Evolutionary conservation across 176 grass and related monocot genomes (phyloP), one percentile per base, ranked within the genome.

Genomic region (Eleusine indica): DNA sequence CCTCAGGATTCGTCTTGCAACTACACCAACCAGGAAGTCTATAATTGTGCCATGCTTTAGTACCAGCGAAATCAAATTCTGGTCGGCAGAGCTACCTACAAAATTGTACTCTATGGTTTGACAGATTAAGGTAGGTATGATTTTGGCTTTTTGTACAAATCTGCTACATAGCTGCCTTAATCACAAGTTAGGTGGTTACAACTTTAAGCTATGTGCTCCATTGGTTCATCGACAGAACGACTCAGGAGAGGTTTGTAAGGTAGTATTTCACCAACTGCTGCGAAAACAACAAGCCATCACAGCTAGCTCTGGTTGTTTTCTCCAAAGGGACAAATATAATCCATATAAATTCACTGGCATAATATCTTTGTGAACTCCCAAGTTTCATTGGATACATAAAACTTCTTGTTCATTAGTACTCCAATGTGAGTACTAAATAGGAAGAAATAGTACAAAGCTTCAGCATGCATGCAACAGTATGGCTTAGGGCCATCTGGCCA

Each of bases 101-200:
- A 84, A 70, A 70, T 12, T 75, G 19, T 21, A 63, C 32, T 35
- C 40, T 66, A 62, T 60, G 51, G 39, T 15, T 68, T 48, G 40
- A 15, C 35, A 85, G 22, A 64, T 14, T 30, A 56, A 39, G 25
- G 53, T 21, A 52, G 43, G 58, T 71, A 38, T 66, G 47, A 8
- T 72, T 76, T 84, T 15, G 17, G n/a, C 61, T 62, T 53, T 43
- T 42, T 9, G 40, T 63, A 69, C 62, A 61, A 52, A 68, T 49
- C n/a, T 14, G 21, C 51, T 29, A 22, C 49, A 48, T 74, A 29
- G 60, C 28, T 19, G 38, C 58, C 38, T 74, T 28, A 60, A 84
- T 80, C 76, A 85, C 21, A 28, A 22, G 76, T 80, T 89, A 25
- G 82, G 82, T 84, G 64, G 52, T 80, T 80, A 37, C 82, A 70